Percentiles rank a stretch among this genome's conserved stretches.
phyloP scores from a whole-genome alignment of 2,329 filamentous ascomycete genomes.

The Pseudogymnoascus sp. region DNA sequence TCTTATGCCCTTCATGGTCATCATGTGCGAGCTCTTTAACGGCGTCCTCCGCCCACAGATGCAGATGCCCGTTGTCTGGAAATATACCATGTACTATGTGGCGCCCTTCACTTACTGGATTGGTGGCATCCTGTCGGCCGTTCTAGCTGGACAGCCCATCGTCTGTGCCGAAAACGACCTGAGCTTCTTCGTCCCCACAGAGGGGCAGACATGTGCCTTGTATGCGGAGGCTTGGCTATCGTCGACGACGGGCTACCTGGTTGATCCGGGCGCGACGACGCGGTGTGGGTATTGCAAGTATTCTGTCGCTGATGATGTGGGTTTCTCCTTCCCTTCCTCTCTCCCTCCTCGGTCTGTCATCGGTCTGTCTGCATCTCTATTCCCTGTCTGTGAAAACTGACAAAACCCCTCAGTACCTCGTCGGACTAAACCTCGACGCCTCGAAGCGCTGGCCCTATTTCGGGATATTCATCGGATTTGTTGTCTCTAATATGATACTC shows the following conservation, averaged over 20 bases:
- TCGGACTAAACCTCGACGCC: constrained; percentile 35
- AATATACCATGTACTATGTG: constrained; percentile 42
- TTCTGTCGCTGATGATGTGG: background rate
- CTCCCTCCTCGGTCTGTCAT: background rate
- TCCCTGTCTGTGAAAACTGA: background rate
- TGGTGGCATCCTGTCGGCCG: constrained; percentile 49
- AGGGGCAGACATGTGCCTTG: constrained; percentile 51
- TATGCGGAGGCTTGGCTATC: constrained; percentile 55
- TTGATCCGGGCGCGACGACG: constrained; percentile 47
- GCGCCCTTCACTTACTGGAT: constrained; percentile 67
- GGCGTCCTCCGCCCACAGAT: constrained; percentile 70
- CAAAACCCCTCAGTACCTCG: constrained; percentile 48
- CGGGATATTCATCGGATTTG: background rate
- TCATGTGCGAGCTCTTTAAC: constrained; percentile 59
- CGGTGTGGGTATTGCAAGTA: constrained; percentile 67
- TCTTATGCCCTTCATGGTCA: constrained; percentile 8
- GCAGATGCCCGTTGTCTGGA: constrained; percentile 29
- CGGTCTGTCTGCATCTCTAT: background rate
- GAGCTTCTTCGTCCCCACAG: constrained; percentile 55
- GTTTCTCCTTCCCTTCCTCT: background rate
- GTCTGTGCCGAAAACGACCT: constrained; percentile 43
- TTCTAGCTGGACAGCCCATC: constrained; percentile 44
- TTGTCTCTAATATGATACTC: background rate
- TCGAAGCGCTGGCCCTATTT: background rate
- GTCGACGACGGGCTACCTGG: constrained; percentile 49